Base-by-base conservation (phyloP, 441 rosid genomes). In the Bocquillonia castaneifolia region DNA sequence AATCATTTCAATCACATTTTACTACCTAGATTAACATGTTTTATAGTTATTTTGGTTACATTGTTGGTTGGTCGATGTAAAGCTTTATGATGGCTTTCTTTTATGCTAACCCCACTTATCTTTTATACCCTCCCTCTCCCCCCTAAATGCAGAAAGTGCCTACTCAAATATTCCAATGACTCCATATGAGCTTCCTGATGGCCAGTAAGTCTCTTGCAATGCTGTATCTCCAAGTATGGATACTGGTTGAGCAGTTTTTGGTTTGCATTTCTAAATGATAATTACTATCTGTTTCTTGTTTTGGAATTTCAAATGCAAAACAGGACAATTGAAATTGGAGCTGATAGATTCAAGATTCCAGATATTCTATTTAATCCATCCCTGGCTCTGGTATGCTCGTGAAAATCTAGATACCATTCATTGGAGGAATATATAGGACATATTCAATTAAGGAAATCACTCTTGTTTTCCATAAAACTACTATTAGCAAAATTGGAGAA, bases 171-270 rank as follows among this genome's bases (percentile, higher is more conserved):
- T 95, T 78, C 99, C 98, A 42, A 95, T 88, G 87, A 92, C 99
- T 63, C 86, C 98, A 2, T 95, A 95, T 63, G 99, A 95, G 84
- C 96, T 95, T 77, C 99, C 99, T 63, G 99, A 95, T 87, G 99
- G 99, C 91, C 99, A 91, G 99, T 92, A 84, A 91, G 97, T 81
- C 47, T 62, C 63, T 45, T 68, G 47, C 54, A 54, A 34, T 53
- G 18, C 45, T 51, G 29, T 63, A 14, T 60, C 5, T n/a, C 48
- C 20, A 34, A 39, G 52, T 68, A 42, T 72, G 56, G 37, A 61
- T 37, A 57, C 61, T 63, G 37, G n/a, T 45, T 61, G 31, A 66
- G 60, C 70, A 42, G 29, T 63, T 64, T 64, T 66, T 32, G 58
- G n/a, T 44, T 22, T 52, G 40, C 42, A 57, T 15, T 67, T 17